Conservation (phyloP, 805 yeast species). For the Metschnikowia kunwiensis region DNA sequence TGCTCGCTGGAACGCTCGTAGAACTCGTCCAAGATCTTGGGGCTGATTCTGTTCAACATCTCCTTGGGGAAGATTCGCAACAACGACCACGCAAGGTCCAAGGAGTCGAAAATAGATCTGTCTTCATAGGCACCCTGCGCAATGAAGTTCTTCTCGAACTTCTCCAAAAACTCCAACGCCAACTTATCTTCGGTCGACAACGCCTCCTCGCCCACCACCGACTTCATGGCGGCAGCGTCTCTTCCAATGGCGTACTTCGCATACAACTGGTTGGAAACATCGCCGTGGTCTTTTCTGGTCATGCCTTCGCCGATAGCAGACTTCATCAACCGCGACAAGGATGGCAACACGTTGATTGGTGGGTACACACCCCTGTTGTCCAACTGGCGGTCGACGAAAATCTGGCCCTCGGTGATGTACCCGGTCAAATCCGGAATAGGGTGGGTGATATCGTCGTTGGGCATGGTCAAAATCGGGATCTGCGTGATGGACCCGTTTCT, state of each 20-base stretch:
- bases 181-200: conserved; percentile 95
- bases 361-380: conserved; percentile 97
- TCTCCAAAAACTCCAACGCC: conserved; percentile 95
- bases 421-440: conserved; percentile 99
- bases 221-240: conserved; percentile 99
- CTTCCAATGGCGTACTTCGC: conserved; percentile 99
- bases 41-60: conserved; percentile 96
- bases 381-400: conserved; percentile 93
- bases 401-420: conserved; percentile 98
- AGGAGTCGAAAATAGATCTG: conserved; percentile 89
- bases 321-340: conserved; percentile 97
- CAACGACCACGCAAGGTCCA: conserved; percentile 97
- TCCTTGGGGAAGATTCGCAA: conserved; percentile 99
- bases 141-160: conserved; percentile 93
- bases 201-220: conserved; percentile 99
- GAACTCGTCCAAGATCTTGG: conserved; percentile 92
- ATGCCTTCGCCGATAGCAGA: conserved; percentile 99
- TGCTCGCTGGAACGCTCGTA: conserved; percentile 83
- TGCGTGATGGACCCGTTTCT: conserved; percentile 99
- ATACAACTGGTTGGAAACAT: conserved; percentile 96
- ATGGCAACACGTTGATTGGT: conserved; percentile 97
- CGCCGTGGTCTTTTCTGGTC: conserved; percentile 99
- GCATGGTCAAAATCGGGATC: conserved; percentile 98
- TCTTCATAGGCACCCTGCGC: conserved; percentile 96
- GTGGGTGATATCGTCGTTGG: conserved; percentile 99